Conservation (phyloP, 2,329 filamentous ascomycete genomes). For the Arthrobotrys sphaeroides region DNA sequence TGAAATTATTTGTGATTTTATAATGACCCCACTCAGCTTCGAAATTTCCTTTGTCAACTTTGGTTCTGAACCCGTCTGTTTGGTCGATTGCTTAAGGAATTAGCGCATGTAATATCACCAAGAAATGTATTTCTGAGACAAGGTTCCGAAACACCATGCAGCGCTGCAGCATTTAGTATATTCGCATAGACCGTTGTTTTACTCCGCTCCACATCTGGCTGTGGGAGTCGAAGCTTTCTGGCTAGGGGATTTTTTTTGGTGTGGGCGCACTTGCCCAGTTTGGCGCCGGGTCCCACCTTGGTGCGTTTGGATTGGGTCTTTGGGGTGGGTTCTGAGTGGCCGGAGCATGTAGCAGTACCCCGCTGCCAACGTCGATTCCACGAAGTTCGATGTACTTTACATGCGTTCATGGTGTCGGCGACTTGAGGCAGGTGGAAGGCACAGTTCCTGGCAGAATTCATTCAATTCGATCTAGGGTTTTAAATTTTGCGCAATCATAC, state of each 20-base stretch:
- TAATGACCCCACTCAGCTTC: slow-evolving; percentile 35
- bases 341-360: slow-evolving; percentile 9
- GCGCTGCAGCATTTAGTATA: too few species aligned
- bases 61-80: neutral
- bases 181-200: slow-evolving; percentile 1
- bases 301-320: slow-evolving; percentile 18
- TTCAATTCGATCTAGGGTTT: neutral
- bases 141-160: neutral
- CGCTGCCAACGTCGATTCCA: slow-evolving; percentile 14
- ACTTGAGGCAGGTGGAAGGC: neutral
- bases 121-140: slow-evolving; percentile 38
- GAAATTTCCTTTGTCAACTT: slow-evolving; percentile 23
- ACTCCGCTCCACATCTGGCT: neutral
- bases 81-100: slow-evolving; percentile 27
- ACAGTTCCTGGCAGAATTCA: neutral
- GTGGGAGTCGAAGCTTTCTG: neutral
- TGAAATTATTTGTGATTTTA: slow-evolving; percentile 25
- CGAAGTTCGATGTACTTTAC: neutral
- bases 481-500: too few species aligned
- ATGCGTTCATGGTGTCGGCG: neutral
- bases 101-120: slow-evolving; percentile 45
- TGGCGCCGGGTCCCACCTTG: slow-evolving; percentile 44
- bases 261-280: slow-evolving; percentile 31
- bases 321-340: slow-evolving; percentile 22
- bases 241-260: slow-evolving; percentile 7